phyloP scores from a whole-genome alignment of 2,329 filamentous ascomycete genomes.

The Aspergillus floridensis region DNA sequence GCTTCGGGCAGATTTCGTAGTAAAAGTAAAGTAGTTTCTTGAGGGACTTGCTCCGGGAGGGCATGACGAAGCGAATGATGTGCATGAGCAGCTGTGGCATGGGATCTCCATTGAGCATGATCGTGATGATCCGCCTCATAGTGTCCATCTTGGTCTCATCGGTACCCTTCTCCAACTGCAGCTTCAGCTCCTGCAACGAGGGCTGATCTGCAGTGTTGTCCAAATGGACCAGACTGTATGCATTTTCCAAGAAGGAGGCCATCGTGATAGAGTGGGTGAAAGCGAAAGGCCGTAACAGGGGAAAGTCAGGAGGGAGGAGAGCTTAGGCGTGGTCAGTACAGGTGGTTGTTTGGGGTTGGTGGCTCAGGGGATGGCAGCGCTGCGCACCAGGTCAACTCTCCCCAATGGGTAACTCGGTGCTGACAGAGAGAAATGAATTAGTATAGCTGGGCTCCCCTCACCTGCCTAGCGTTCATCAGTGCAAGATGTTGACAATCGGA shows the following conservation, averaged over 20 bases:
- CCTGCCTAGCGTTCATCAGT: slow-evolving; percentile 38
- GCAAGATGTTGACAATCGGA: slow-evolving; percentile 31
- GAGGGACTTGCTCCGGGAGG: slow-evolving; percentile 89
- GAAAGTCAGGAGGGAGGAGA: slow-evolving; percentile 30
- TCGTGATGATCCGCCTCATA: slow-evolving; percentile 91
- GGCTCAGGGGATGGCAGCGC: slow-evolving; percentile 11
- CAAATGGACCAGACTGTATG: slow-evolving; percentile 96
- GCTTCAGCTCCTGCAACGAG: slow-evolving; percentile 84
- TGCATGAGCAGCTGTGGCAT: slow-evolving; percentile 97
- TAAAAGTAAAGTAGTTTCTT: slow-evolving; percentile 99
- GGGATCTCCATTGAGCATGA: slow-evolving; percentile 97
- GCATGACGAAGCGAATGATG: slow-evolving; percentile 99
- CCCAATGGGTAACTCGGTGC: slow-evolving; percentile 19
- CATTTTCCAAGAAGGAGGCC: slow-evolving; percentile 90
- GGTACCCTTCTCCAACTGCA: slow-evolving; percentile 87
- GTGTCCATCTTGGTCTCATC: slow-evolving; percentile 92
- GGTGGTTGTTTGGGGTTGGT: slow-evolving; percentile 27
- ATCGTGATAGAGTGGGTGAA: slow-evolving; percentile 56
- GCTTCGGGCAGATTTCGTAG: slow-evolving; percentile 97
- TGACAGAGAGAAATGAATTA: slow-evolving; percentile 26
- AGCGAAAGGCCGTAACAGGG: slow-evolving; percentile 20
- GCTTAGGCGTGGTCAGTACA: slow-evolving; percentile 32
- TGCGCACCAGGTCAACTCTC: slow-evolving; percentile 31
- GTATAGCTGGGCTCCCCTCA: slow-evolving; percentile 35
- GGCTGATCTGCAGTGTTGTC: slow-evolving; percentile 96